Base-by-base conservation (phyloP, 768 basidiomycete species). In the Lentinula aciculospora region DNA sequence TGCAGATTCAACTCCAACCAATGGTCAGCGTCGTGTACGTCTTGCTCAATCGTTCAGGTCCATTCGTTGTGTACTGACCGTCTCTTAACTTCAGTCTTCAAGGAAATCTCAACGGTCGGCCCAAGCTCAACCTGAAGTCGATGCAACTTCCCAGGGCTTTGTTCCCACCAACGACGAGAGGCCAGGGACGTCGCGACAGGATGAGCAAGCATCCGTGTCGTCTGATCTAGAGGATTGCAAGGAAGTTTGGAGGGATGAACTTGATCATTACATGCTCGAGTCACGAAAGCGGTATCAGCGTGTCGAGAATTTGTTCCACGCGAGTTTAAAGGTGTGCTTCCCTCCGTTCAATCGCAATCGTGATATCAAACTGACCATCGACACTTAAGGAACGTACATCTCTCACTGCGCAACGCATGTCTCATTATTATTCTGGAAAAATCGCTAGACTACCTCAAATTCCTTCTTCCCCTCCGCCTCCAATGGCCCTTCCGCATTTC, bases 141-240 rank as follows among this genome's bases (percentile, higher is more conserved):
- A 27, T 45, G 59, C 47, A 29, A n/a, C 42, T 17, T 42, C 49
- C 25, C 19, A 32, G 8, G 27, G 53, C 23, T 40, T 65, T 61
- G 13, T 68, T 15, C 61, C 67, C 31, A 37, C 65, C 23, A 69
- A 68, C 7, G 61, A 59, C 31, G 49, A 62, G 27, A 69, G 68
- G 29, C 36, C 55, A 9, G 51, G 46, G 19, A 21, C 19, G 25
- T 44, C 72, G 65, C 63, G 59, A 51, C 61, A 61, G 5, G 76
- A 78, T 56, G 81, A 83, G 31, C 78, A 77, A 29, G 71, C 72
- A 37, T 72, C 81, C 12, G 70, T 73, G 10, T 89, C 89, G 17
- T 92, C 91, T 21, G 91, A 93, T 75, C 73, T 93, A 60, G 89
- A 91, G 28, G 91, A 92, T 59, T 90, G 85, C 61, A 80, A 81